A percentile compares a stretch with the other conserved stretches of the same genome.
These are phyloP conservation scores for Paramarasmius palmivorus DNA, from an alignment of 1,284 basidiomycete species.

Conservation along the genomic window DNA sequence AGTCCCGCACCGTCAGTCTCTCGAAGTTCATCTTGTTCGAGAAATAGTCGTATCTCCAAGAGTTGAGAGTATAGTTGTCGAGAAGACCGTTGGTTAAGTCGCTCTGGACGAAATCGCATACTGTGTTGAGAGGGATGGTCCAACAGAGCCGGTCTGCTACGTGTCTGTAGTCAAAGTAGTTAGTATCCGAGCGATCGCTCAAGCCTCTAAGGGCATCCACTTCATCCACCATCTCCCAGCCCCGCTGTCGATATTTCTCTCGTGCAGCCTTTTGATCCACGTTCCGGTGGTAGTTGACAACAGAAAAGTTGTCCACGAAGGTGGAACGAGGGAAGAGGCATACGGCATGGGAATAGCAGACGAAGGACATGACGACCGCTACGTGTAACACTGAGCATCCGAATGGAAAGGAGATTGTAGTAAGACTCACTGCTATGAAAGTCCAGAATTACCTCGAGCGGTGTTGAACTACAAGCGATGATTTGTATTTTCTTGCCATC, in stretches of 20 bases:
- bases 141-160: neutral
- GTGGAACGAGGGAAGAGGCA: neutral
- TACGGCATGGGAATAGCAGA: neutral
- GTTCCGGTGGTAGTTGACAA: neutral
- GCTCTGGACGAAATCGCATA: too few species aligned
- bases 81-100: too few species aligned
- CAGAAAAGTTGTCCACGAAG: too few species aligned
- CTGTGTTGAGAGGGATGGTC: neutral
- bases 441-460: constrained; percentile 35
- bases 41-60: too few species aligned
- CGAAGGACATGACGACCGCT: neutral
- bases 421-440: constrained; percentile 45
- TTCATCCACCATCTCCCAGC: neutral
- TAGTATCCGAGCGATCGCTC: neutral
- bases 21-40: too few species aligned
- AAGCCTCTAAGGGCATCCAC: neutral
- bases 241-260: neutral
- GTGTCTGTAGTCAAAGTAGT: neutral
- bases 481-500: constrained; percentile 33
- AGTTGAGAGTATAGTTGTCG: too few species aligned
- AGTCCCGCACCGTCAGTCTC: too few species aligned
- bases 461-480: constrained; percentile 25
- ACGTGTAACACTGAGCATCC: neutral
- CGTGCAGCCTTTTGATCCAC: neutral
- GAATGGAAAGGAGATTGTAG: neutral